Conservation (phyloP, 2,329 filamentous ascomycete species). For the Phialocephala subalpina region DNA sequence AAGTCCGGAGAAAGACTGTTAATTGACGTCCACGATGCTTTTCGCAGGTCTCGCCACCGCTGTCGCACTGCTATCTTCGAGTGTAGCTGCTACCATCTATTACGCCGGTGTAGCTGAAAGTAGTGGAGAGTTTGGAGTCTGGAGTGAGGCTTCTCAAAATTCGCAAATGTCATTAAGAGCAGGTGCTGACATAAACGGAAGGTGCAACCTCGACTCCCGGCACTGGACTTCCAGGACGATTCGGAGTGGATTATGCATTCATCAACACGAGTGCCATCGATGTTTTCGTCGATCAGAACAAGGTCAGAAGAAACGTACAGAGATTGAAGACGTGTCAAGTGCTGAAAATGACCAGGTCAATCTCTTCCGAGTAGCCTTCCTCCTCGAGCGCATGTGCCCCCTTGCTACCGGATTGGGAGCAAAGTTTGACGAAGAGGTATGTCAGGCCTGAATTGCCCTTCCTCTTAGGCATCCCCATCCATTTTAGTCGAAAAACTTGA, state of each 20-base stretch:
- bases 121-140: slow-evolving; percentile 56
- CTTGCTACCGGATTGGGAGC: slow-evolving; percentile 53
- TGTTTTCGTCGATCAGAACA: slow-evolving; percentile 53
- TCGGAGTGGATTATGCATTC: slow-evolving; percentile 58
- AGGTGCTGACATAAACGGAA: slow-evolving; percentile 2
- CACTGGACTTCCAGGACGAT: slow-evolving; percentile 55
- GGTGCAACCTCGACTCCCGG: slow-evolving; percentile 44
- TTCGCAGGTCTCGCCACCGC: slow-evolving; percentile 20
- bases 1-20: neutral
- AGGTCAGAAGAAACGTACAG: slow-evolving; percentile 29
- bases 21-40: slow-evolving; percentile 28
- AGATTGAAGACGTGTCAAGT: neutral
- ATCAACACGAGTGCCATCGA: slow-evolving; percentile 56
- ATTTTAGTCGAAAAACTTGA: neutral
- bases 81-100: slow-evolving; percentile 50
- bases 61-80: slow-evolving; percentile 26
- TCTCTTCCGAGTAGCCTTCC: slow-evolving; percentile 57
- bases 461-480: neutral
- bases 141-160: slow-evolving; percentile 39
- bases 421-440: slow-evolving; percentile 56
- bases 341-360: slow-evolving; percentile 44
- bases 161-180: neutral
- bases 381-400: slow-evolving; percentile 59
- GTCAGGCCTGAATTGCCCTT: neutral
- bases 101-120: slow-evolving; percentile 57